Base-by-base conservation (phyloP, 108 stramenopile species). In the Cyclostephanos tholiformis region DNA sequence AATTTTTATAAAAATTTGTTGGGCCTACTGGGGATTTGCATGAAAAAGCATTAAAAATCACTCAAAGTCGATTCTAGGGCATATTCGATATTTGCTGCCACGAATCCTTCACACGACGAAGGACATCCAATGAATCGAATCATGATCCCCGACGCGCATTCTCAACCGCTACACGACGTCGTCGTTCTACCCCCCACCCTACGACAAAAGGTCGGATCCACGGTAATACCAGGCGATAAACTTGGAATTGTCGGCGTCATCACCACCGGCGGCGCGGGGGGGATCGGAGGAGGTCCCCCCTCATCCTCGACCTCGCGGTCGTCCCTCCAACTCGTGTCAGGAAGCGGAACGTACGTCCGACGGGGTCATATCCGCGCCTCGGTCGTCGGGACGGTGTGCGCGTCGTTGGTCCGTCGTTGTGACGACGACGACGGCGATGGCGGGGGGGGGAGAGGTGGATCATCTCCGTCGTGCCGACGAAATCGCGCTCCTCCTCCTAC, bases 171-270 rank as follows among this genome's bases (percentile, higher is more conserved):
- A 36, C n/a, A n/a, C 32, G 32, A 32, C 32, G 32, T 32, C 32
- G 32, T 32, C 32, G 32, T 4, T 32, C 52, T 25, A 1, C 70
- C 59, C 20, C 86, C 89, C 11, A 55, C 39, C 49, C 82, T 92
- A 14, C 90, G 91, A 63, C 85, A 82, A 57, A 22, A 59, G 20
- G 38, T 82, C 1, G 86, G 83, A 39, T 74, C 77, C 19, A 81
- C 68, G 0, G 86, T 95, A 0, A 82, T 86, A 22, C 94, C 94
- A 22, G 94, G 94, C 20, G 94, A 95, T 63, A 84, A 89, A 10
- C 49, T 95, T 0, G 88, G 89, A 13, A 51, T 64, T 27, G 82
- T 79, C 23, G 80, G 81, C 64, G 74, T 27, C 16, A 32, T 72
- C 16, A 22, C 36, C 32, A 6, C 17, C 25, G 20, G 20, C 17